phyloP scores from a whole-genome alignment of 352 stramenopile genomes.

The Globisporangium irregulare region DNA sequence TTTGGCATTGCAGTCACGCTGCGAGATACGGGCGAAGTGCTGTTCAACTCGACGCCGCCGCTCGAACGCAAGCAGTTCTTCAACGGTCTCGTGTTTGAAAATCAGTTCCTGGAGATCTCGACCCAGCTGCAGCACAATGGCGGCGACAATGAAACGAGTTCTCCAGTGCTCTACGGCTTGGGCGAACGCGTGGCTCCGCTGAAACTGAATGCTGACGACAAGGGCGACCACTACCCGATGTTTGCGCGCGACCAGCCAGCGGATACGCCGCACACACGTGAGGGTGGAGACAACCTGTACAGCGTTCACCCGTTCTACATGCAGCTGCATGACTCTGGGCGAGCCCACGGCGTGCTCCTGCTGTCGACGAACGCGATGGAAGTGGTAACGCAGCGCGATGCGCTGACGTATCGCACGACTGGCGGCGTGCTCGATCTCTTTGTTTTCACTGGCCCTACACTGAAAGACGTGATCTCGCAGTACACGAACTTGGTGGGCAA shows the following conservation, averaged over 20 bases:
- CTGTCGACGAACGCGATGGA: slow-evolving; percentile 87
- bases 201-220: slow-evolving; percentile 33
- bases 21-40: slow-evolving; percentile 45
- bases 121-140: slow-evolving; percentile 40
- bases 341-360: slow-evolving; percentile 75
- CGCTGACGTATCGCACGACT: slow-evolving; percentile 74
- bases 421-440: slow-evolving; percentile 84
- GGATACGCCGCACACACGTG: slow-evolving; percentile 21
- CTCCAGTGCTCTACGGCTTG: slow-evolving; percentile 62
- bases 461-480: slow-evolving; percentile 56
- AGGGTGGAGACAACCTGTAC: slow-evolving; percentile 72
- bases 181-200: slow-evolving; percentile 59
- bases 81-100: slow-evolving; percentile 75
- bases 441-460: slow-evolving; percentile 63
- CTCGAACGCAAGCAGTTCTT: slow-evolving; percentile 36
- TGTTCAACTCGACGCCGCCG: slow-evolving; percentile 85
- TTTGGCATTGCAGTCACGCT: slow-evolving; percentile 75
- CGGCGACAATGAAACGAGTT: slow-evolving; percentile 16
- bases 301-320: slow-evolving; percentile 82
- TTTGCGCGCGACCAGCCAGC: slow-evolving; percentile 36
- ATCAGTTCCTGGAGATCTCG: slow-evolving; percentile 87
- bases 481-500: slow-evolving; percentile 77
- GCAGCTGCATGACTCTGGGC: slow-evolving; percentile 37
- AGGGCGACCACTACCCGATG: slow-evolving; percentile 71
- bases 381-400: slow-evolving; percentile 53